phyloP scores from a whole-genome alignment of 495 filamentous ascomycete genomes.

The Ascobolus immersus region DNA sequence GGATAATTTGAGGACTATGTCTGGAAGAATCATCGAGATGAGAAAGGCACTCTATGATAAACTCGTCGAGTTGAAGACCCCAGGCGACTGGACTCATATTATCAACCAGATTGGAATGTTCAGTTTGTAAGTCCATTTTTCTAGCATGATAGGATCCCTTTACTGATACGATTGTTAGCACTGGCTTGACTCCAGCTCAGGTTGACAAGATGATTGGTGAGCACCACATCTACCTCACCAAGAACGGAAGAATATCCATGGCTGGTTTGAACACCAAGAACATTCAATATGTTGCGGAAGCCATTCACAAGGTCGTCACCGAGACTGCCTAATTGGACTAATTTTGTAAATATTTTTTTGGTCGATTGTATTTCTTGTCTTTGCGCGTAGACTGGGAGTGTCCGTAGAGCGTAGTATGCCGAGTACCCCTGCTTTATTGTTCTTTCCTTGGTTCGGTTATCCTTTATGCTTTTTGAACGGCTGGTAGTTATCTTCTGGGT shows the following conservation, averaged over 20 bases:
- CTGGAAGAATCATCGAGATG: conserved; percentile 79
- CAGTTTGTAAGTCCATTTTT: conserved; percentile 30
- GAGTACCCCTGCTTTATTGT: too few species aligned
- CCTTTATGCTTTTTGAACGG: too few species aligned
- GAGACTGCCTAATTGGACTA: too few species aligned
- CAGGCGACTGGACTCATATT: conserved; percentile 86
- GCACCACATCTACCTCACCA: conserved; percentile 78
- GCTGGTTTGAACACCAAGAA: conserved; percentile 80
- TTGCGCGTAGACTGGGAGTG: too few species aligned
- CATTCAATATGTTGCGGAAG: conserved; percentile 73
- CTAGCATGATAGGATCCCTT: neutral
- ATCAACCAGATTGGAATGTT: conserved; percentile 99
- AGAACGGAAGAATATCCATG: conserved; percentile 95
- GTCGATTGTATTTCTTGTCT: too few species aligned
- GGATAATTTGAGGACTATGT: conserved; percentile 77
- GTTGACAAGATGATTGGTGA: conserved; percentile 56
- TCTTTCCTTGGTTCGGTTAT: too few species aligned
- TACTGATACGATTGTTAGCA: conserved; percentile 17
- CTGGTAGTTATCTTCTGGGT: too few species aligned
- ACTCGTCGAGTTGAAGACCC: conserved; percentile 58
- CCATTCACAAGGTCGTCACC: conserved; percentile 67
- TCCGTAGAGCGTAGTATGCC: too few species aligned
- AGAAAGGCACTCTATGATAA: conserved; percentile 45
- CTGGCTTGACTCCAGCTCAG: conserved; percentile 63
- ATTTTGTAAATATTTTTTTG: too few species aligned